Base-by-base conservation (phyloP, 139 green algal genomes). In the Volvox reticuliferus region DNA sequence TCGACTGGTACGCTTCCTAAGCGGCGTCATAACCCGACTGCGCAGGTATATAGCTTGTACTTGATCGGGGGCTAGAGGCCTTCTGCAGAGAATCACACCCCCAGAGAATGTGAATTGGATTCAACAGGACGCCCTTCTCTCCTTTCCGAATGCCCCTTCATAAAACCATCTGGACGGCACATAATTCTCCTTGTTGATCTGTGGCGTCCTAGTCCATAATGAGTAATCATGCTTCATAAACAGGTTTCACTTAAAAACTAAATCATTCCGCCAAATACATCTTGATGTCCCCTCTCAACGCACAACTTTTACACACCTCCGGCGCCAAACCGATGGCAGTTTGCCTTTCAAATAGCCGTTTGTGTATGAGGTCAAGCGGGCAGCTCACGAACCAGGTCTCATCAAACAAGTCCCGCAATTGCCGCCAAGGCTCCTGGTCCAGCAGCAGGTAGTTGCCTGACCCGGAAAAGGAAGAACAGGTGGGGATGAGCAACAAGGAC, bases 391-490 rank as follows among this genome's bases (percentile, higher is more conserved):
- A 99, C 97, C 96, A 98, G 22, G 65, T 90, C 87, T 98, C 96
- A 73, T 98, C 93, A n/a, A 94, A 90, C 77, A 96, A 78, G 12
- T 50, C 1, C 19, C 20, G 21, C 62, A 99, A 88, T 86, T 93
- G 62, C 36, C 82, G 22, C 95, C 95, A 97, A 0, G 95, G 95
- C 32, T 93, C 85, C 50, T 87, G 35, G 81, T 94, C 92, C 33
- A 99, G 93, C 62, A 99, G 93, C 67, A 99, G 50, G 84, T 99
- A 99, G 92, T 99, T 99, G 36, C 98, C 98, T 89, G 99, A 97
- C 30, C 21, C 35, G 71, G 71, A 73, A 5, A 73, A 73, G 65
- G 65, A 28, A 28, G 65, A 28, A 73, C 65, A 28, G 65, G 65
- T 9, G 65, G 21, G 65, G 6, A 2, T 2, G 65, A 28, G 16